Evolutionary conservation across 352 stramenopile genomes (phyloP), one percentile per base, ranked within the genome.

Genomic region (Thraustochytrium sp.): DNA sequence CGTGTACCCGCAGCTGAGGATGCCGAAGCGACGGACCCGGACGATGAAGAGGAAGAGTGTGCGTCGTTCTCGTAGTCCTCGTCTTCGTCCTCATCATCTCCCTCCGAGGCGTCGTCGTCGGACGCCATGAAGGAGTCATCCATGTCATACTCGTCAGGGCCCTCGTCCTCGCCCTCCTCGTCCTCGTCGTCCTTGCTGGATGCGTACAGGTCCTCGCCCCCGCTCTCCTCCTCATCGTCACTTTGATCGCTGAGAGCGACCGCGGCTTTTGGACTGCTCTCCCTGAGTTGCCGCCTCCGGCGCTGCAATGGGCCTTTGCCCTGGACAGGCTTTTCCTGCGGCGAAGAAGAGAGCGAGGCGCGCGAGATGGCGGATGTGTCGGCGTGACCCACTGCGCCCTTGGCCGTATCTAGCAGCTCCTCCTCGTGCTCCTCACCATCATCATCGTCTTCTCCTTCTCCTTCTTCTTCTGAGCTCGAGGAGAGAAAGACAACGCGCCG

Each of bases 21-120:
- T n/a, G n/a, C n/a, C n/a, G n/a, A n/a, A n/a, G n/a, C n/a, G n/a
- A n/a, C n/a, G n/a, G n/a, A n/a, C n/a, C n/a, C n/a, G n/a, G 9
- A 23, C 8, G 8, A 18, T 38, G 8, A 8, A 23, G 8, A 8
- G 34, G 8, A 40, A 23, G 16, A 40, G 55, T 73, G 21, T 13
- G 31, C 72, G 29, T 65, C 53, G 31, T 42, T 42, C 5, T 44
- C 44, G 23, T 82, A 46, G 13, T 82, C 72, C 8, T 68, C 44
- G 18, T 82, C n/a, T 88, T 97, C 77, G 88, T 92, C 38, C 92
- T 93, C 23, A 97, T 93, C 88, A 89, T 61, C 34, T 80, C 84
- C 18, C 42, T 87, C 29, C 54, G 87, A 44, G 16, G 56, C 38
- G 5, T 56, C 13, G 8, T 37, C 54, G 5, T 48, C 62, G 34